Evolutionary conservation across 768 basidiomycete genomes (phyloP).

Genomic region (Porphyrellus cyaneotinctus): DNA sequence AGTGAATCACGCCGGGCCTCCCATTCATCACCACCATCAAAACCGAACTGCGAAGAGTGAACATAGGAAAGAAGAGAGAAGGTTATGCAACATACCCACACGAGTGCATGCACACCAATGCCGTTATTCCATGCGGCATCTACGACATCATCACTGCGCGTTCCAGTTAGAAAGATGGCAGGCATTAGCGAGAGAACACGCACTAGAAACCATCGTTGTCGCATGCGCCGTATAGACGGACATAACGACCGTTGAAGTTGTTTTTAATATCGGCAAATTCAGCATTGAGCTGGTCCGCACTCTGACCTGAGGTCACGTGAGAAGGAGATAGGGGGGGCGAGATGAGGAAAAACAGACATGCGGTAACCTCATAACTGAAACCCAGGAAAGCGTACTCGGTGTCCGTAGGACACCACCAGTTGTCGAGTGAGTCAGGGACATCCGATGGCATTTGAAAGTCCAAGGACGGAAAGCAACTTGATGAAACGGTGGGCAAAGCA

Average conservation of each 20-base stretch:
- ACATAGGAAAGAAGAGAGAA: not conserved
- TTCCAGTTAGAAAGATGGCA: conserved; percentile 16
- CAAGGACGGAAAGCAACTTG: conserved; percentile 37
- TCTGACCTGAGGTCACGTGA: conserved; percentile 48
- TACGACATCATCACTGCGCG: conserved; percentile 50
- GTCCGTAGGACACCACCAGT: conserved; percentile 62
- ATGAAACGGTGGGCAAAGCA: not conserved
- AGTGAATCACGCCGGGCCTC: conserved; percentile 49
- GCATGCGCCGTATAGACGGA: conserved; percentile 46
- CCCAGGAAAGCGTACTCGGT: conserved; percentile 76
- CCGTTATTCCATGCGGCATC: conserved; percentile 65
- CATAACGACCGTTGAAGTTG: conserved; percentile 60
- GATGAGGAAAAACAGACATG: conserved; percentile 40
- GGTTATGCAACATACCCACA: conserved; percentile 57
- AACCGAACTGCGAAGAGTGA: conserved; percentile 32
- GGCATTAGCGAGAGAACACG: not conserved
- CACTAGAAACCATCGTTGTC: conserved; percentile 40
- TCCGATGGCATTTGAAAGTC: conserved; percentile 52
- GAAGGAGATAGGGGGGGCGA: not conserved
- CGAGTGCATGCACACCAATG: conserved; percentile 69
- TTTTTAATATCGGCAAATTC: conserved; percentile 61
- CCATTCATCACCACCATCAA: conserved; percentile 45
- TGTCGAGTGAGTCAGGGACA: conserved; percentile 41
- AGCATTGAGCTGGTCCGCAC: conserved; percentile 39
- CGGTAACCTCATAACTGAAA: conserved; percentile 70